These are phyloP conservation scores for Citrus maxima DNA, from an alignment of 345 rosid genomes.

Conservation along the genomic window DNA sequence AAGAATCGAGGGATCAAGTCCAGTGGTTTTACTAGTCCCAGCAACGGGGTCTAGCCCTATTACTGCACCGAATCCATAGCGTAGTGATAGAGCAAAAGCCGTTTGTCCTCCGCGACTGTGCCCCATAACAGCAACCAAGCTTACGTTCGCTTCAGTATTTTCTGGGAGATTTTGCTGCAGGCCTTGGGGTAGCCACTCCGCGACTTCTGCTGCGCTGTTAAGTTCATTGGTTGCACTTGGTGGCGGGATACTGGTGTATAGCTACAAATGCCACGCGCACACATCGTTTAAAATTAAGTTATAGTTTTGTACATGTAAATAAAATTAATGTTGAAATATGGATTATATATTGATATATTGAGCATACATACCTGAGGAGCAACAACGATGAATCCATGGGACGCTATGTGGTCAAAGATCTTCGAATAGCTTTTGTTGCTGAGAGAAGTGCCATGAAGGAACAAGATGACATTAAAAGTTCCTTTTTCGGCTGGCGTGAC, in stretches of 20 bases:
- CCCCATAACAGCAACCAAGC: conserved; percentile 27
- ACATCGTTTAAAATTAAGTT: too few relatives aligned
- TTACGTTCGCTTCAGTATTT: conserved; percentile 11
- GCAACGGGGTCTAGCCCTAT: conserved; percentile 40
- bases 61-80: conserved; percentile 18
- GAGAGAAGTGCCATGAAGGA: conserved; percentile 35
- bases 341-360: too few relatives aligned
- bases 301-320: not conserved
- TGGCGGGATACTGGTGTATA: conserved; percentile 3
- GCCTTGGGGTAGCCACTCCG: conserved; percentile 28
- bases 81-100: conserved; percentile 36
- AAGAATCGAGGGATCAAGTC: conserved; percentile 23
- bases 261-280: not conserved
- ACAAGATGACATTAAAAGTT: conserved; percentile 32
- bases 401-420: conserved; percentile 31
- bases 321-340: not conserved
- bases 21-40: not conserved
- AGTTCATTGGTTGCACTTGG: conserved; percentile 25
- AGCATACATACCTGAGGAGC: conserved; percentile 42
- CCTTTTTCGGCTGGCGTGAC: conserved; percentile 24
- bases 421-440: conserved; percentile 25
- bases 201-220: conserved; percentile 22
- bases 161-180: conserved; percentile 16
- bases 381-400: conserved; percentile 45
- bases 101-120: conserved; percentile 43